Base-by-base conservation (phyloP, 352 stramenopile species). In the Globisporangium spiculum region DNA sequence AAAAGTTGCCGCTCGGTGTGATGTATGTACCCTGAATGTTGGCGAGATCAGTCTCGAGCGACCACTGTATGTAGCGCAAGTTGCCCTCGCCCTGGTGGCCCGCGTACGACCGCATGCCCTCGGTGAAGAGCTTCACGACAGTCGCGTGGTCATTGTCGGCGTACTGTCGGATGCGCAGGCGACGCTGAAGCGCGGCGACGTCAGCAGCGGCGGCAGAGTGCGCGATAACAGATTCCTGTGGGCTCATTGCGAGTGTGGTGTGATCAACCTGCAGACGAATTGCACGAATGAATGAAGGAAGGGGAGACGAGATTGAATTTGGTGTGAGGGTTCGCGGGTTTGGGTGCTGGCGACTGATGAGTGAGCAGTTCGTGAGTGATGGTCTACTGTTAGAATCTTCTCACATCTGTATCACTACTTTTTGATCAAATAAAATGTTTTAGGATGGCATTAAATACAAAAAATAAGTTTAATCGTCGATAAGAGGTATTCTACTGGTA, bases 1-100 rank as follows among this genome's bases (percentile, higher is more conserved):
- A 86, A 59, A 79, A 84, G 61, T 83, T 86, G 10, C 78, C 76
- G 1, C 75, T 73, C 9, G 62, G 53, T 0, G 56, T 41, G 22
- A 79, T 58, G 63, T 84, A 86, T 20, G 70, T 76, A 50, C 52
- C 70, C 18, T 78, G 32, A 27, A 86, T 68, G 46, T 82, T 66
- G 12, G 66, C 66, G 32, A 84, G 59, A 26, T 84, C 77, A 16
- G 66, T 59, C 20, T 72, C 57, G 34, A 80, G 60, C 16, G 67
- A 73, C 34, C 60, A 48, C 41, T 74, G 38, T 12, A 77, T 68
- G 59, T 74, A 73, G 20, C 59, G 59, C 20, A 62, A 56, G 38
- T 67, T 67, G 53, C 65, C 55, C 36, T 76, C 70, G 24, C 75
- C 63, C 27, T 69, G 54, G 27, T 60, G 50, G 12, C 44, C 53